Evolutionary conservation across 2,329 filamentous ascomycete genomes (phyloP).

Genomic region (Diaporthe sp.): DNA sequence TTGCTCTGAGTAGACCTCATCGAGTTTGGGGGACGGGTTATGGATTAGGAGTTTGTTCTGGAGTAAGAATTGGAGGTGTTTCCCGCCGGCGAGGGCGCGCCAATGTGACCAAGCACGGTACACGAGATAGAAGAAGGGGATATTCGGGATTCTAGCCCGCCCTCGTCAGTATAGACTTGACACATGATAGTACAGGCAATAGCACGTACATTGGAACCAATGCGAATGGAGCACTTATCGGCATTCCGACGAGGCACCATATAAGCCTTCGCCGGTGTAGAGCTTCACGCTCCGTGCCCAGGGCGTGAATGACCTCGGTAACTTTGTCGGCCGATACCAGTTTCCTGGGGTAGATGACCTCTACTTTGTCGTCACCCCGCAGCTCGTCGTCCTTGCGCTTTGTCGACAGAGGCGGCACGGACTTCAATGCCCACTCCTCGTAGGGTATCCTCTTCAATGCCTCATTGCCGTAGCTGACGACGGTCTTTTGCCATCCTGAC

Average conservation of each 20-base stretch:
- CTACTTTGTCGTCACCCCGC: slow-evolving; percentile 72
- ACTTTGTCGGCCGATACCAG: slow-evolving; percentile 76
- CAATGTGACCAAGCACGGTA: slow-evolving; percentile 95
- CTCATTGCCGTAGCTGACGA: slow-evolving; percentile 88
- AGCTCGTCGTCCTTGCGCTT: slow-evolving; percentile 74
- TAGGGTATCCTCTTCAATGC: slow-evolving; percentile 90
- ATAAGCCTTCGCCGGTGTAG: slow-evolving; percentile 83
- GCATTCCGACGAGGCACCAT: slow-evolving; percentile 86
- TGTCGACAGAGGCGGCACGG: slow-evolving; percentile 84
- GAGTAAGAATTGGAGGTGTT: slow-evolving; percentile 85
- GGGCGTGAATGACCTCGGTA: slow-evolving; percentile 71
- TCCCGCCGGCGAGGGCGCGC: slow-evolving; percentile 86
- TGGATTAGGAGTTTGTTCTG: slow-evolving; percentile 77
- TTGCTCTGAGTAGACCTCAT: slow-evolving; percentile 74
- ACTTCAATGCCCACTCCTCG: slow-evolving; percentile 98
- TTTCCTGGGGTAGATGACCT: slow-evolving; percentile 81
- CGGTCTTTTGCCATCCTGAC: slow-evolving; percentile 86
- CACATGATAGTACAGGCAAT: slow-evolving; percentile 9
- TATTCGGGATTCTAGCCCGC: slow-evolving; percentile 80
- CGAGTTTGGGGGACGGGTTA: slow-evolving; percentile 76
- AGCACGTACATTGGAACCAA: slow-evolving; percentile 83
- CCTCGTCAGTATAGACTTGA: slow-evolving; percentile 35
- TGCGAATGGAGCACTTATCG: slow-evolving; percentile 84
- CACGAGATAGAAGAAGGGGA: slow-evolving; percentile 95
- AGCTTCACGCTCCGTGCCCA: slow-evolving; percentile 84